A percentile compares a stretch with the other conserved stretches of the same genome.
Evolutionary conservation across 495 filamentous ascomycete species (phyloP).

Genomic region (Penicillium fimorum): DNA sequence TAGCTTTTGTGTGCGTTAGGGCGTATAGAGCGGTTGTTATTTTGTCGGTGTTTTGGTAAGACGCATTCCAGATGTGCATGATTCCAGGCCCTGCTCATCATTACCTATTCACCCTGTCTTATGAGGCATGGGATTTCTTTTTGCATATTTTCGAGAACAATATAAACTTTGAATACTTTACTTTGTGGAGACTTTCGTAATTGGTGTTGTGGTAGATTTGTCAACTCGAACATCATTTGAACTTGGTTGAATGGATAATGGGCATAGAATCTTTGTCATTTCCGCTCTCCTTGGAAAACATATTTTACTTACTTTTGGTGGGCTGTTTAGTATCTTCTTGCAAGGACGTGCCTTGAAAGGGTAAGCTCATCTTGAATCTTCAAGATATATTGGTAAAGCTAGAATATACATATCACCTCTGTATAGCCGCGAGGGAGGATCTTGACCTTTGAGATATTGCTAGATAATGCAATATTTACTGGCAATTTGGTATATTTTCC

Average conservation of each 20-base stretch:
- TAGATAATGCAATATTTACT: background rate
- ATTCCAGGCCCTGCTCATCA: conserved; percentile 10
- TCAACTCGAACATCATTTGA: background rate
- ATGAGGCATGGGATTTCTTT: conserved; percentile 20
- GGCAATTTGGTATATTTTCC: background rate
- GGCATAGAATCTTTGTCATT: background rate
- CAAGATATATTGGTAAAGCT: background rate
- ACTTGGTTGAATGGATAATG: background rate
- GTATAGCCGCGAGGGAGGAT: background rate
- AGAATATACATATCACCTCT: background rate
- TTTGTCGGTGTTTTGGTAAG: conserved; percentile 14
- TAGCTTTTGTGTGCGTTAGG: conserved; percentile 22
- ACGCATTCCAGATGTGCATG: conserved; percentile 5
- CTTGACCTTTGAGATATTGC: background rate
- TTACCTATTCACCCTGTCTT: conserved; percentile 24
- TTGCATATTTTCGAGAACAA: conserved; percentile 7
- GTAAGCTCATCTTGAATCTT: background rate
- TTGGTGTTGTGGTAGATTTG: background rate
- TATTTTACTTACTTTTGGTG: background rate
- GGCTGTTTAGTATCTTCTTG: background rate
- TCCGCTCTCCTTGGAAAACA: background rate
- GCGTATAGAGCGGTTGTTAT: conserved; percentile 35
- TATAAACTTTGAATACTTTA: conserved; percentile 2
- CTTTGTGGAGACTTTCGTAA: conserved; percentile 1
- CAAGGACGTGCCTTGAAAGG: background rate